Evolutionary conservation across 306 rosid genomes (phyloP), one percentile per base, ranked within the genome.

Genomic region (Lithocarpus polystachyus): DNA sequence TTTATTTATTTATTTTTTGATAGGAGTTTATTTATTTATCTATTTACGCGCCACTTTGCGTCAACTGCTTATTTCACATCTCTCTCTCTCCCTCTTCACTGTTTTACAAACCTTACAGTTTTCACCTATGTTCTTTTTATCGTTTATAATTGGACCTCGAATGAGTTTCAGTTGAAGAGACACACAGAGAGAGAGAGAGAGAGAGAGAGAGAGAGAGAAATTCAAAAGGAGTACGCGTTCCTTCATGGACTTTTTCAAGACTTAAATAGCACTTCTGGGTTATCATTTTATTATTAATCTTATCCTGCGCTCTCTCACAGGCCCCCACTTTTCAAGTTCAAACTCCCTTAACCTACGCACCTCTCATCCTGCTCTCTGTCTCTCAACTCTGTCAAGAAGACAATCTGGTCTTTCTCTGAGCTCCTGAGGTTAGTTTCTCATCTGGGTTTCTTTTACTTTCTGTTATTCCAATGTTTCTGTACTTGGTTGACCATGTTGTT

Each of bases 391-490:
- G 9, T 35, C 56, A 13, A 35, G 45, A 40, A 40, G 45, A 40
- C 45, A 40, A 8, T 12, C 52, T 11, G 52, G 52, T 74, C 40
- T 56, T 75, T 84, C 56, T 52, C 54, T 24, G 55, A 60, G 75
- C 80, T 23, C 62, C 83, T 75, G 59, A 85, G 94, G 88, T 89
- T 62, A 64, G 85, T 75, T 85, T 77, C 65, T 35, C 75, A 79
- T 67, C 78, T 77, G 84, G 82, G 59, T 80, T 51, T 80, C 40
- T 65, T 55, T 29, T 62, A 0, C 75, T 33, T 71, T 76, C 56
- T 55, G 9, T 7, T 57, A 45, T 37, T 43, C 1, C 29, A 29
- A 29, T 29, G 74, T 69, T 28, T 64, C 12, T 14, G 52, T 74
- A 35, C 65, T 55, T 6, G 17, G 45, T 52, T 26, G 40, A 29